Percentiles rank a stretch among this genome's conserved stretches.
These are phyloP conservation scores for Phytophthora cajani DNA, from an alignment of 352 stramenopile species.

Conservation along the genomic window DNA sequence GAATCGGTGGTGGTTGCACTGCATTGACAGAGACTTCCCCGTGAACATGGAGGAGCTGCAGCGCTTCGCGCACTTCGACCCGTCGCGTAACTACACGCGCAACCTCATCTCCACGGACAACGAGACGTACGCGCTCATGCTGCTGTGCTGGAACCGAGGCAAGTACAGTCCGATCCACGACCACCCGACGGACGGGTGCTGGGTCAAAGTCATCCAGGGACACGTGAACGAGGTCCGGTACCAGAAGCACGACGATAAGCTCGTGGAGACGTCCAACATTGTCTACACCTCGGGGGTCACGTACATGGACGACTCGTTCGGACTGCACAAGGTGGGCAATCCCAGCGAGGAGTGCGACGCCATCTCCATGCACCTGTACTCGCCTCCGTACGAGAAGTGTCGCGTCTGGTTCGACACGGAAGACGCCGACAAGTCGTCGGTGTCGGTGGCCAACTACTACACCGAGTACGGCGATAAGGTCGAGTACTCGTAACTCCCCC, in stretches of 20 bases:
- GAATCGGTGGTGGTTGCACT: conserved; percentile 1
- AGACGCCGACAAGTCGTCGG: conserved; percentile 62
- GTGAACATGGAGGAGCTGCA: conserved; percentile 66
- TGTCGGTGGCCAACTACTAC: conserved; percentile 84
- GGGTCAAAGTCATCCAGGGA: conserved; percentile 90
- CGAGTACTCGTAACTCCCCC: conserved; percentile 31
- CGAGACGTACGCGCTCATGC: conserved; percentile 93
- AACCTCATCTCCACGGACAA: conserved; percentile 95
- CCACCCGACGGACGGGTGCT: conserved; percentile 93
- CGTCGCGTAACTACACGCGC: conserved; percentile 91
- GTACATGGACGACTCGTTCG: conserved; percentile 92
- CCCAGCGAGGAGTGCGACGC: conserved; percentile 67
- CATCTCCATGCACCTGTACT: conserved; percentile 95
- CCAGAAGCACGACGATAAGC: conserved; percentile 40
- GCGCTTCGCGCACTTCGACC: conserved; percentile 86
- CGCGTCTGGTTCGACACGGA: conserved; percentile 85
- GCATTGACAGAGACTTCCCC: conserved; percentile 43
- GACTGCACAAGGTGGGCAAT: conserved; percentile 93
- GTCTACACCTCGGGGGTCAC: conserved; percentile 73
- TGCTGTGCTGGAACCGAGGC: conserved; percentile 94
- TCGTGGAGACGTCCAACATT: conserved; percentile 70
- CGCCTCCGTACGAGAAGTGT: conserved; percentile 92
- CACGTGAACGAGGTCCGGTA: conserved; percentile 92
- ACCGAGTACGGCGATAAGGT: conserved; percentile 77
- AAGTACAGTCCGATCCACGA: conserved; percentile 94